Evolutionary conservation across 1,139 yeast genomes (phyloP).

Genomic region (Taphrina betulina): DNA sequence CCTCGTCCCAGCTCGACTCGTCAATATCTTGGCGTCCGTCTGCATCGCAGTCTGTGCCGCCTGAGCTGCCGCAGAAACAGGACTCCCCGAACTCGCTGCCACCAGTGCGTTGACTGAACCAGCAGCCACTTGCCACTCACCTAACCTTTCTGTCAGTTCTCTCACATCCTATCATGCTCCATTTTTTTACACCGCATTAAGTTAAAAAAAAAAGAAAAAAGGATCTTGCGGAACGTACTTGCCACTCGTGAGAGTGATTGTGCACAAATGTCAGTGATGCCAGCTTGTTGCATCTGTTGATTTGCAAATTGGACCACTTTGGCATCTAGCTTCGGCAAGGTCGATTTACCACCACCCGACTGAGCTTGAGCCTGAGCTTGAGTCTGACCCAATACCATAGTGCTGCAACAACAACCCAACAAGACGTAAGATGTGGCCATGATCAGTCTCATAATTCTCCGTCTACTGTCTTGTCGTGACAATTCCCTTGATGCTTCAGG

Average conservation of each 20-base stretch:
- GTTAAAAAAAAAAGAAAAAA: not conserved
- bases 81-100: not conserved
- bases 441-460: too few species aligned
- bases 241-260: constrained; percentile 24
- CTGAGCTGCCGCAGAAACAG: constrained; percentile 27
- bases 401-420: too few species aligned
- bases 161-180: too few species aligned
- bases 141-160: not conserved
- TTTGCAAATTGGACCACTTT: constrained; percentile 22
- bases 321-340: constrained; percentile 20
- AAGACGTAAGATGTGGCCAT: too few species aligned
- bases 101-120: constrained; percentile 19
- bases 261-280: constrained; percentile 29
- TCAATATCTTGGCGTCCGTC: constrained; percentile 14
- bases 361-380: too few species aligned
- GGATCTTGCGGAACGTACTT: not conserved
- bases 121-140: constrained; percentile 20
- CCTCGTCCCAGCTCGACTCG: constrained; percentile 14
- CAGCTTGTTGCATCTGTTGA: constrained; percentile 23
- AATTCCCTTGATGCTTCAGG: too few species aligned
- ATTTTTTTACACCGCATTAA: too few species aligned
- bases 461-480: too few species aligned
- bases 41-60: constrained; percentile 22
- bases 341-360: too few species aligned
- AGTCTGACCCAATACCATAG: too few species aligned